These are phyloP conservation scores for Polyporus arcularius DNA, from an alignment of 768 basidiomycete genomes.

Conservation along the genomic window DNA sequence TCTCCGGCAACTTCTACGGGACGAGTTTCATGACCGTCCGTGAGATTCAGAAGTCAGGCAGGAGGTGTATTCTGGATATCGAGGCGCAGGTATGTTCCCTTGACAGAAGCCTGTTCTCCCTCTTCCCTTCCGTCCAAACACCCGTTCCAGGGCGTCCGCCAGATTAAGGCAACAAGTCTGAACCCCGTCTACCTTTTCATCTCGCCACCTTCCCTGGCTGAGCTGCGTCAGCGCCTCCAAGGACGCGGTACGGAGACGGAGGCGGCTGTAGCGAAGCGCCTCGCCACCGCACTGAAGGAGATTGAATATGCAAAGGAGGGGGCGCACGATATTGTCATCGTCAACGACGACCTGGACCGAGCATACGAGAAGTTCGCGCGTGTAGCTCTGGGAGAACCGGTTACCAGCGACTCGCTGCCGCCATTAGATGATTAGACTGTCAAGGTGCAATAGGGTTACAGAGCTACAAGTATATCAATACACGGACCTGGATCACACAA, in stretches of 20 bases:
- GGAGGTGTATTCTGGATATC: constrained; percentile 92
- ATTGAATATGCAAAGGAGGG: constrained; percentile 81
- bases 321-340: constrained; percentile 79
- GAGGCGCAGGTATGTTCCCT: constrained; percentile 78
- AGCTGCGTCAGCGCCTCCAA: constrained; percentile 68
- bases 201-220: constrained; percentile 79
- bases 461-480: constrained; percentile 19
- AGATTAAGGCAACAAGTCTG: constrained; percentile 81
- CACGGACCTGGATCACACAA: constrained; percentile 6
- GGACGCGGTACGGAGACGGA: constrained; percentile 85
- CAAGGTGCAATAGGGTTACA: constrained; percentile 1
- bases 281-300: constrained; percentile 77
- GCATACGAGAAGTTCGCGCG: constrained; percentile 79
- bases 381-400: constrained; percentile 70
- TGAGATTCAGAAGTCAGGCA: constrained; percentile 64
- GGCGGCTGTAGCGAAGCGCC: constrained; percentile 68
- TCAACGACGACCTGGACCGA: constrained; percentile 86
- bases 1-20: constrained; percentile 92
- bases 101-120: constrained; percentile 1
- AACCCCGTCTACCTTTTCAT: constrained; percentile 91
- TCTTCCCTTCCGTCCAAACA: constrained; percentile 22
- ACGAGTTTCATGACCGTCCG: constrained; percentile 80
- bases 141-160: constrained; percentile 75
- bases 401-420: constrained; percentile 66
- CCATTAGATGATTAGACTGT: constrained; percentile 51